These are phyloP conservation scores for Dysphania ambrosioides DNA, from an alignment of 148 eudicot genomes.

Conservation along the genomic window DNA sequence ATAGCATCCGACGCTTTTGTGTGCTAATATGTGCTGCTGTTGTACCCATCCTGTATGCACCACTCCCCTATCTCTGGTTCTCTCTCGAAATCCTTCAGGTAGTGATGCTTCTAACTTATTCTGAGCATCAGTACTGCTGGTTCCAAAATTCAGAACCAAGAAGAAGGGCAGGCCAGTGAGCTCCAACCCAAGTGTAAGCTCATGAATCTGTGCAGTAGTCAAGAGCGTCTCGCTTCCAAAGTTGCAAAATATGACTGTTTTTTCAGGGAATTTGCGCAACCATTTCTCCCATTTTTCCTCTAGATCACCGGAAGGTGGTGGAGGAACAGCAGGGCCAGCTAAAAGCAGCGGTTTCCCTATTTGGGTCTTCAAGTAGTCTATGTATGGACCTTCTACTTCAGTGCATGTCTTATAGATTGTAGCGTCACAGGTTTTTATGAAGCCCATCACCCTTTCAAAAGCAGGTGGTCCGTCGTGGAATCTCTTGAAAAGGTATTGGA, in stretches of 20 bases:
- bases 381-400: conserved; percentile 42
- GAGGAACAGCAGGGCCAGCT: conserved; percentile 35
- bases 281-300: conserved; percentile 36
- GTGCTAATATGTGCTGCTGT: conserved; percentile 47
- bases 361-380: conserved; percentile 34
- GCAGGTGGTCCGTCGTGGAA: conserved; percentile 27
- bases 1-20: conserved; percentile 48
- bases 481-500: conserved; percentile 36
- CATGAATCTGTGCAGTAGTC: conserved; percentile 35
- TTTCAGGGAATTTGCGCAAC: conserved; percentile 31
- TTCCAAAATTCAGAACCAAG: conserved; percentile 43
- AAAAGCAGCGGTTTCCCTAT: conserved; percentile 36
- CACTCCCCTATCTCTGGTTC: conserved; percentile 35
- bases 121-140: neutral
- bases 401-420: conserved; percentile 35
- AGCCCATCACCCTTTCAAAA: conserved; percentile 18
- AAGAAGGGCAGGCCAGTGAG: conserved; percentile 44
- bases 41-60: conserved; percentile 54
- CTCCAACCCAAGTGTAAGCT: conserved; percentile 45
- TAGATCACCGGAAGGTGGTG: conserved; percentile 22
- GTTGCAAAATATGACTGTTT: conserved; percentile 43
- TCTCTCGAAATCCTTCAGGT: conserved; percentile 41
- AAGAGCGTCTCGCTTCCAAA: conserved; percentile 52
- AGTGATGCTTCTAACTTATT: conserved; percentile 31
- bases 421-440: conserved; percentile 32